phyloP scores from a whole-genome alignment of 495 filamentous ascomycete species.

The Durotheca rogersii region DNA sequence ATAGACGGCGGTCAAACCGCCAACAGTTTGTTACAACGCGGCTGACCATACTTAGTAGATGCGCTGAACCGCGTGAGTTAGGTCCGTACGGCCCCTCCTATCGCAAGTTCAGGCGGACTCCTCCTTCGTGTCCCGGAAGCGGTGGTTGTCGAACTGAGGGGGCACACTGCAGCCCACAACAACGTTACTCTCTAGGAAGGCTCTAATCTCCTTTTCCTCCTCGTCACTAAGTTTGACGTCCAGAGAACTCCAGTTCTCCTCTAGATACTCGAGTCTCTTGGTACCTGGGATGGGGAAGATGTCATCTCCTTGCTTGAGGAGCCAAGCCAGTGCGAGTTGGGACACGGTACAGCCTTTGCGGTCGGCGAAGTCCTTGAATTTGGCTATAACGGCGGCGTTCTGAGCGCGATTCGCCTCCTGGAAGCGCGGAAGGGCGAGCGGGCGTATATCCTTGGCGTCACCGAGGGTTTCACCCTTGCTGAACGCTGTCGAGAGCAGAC shows the following conservation, averaged over 20 bases:
- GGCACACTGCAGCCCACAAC: constrained; percentile 34
- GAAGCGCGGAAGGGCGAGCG: constrained; percentile 47
- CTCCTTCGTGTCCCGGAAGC: constrained; percentile 27
- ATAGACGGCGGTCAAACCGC: no score
- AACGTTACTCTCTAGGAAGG: constrained; percentile 42
- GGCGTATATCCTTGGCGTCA: constrained; percentile 37
- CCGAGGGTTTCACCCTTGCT: constrained; percentile 8
- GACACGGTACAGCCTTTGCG: constrained; percentile 47
- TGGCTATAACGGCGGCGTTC: constrained; percentile 47
- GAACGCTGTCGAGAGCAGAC: constrained; percentile 39
- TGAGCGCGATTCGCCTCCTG: constrained; percentile 49
- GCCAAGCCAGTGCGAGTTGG: constrained; percentile 55
- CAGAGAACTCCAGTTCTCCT: constrained; percentile 56
- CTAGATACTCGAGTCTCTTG: constrained; percentile 54
- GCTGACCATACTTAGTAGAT: no score
- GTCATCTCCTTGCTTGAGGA: constrained; percentile 53
- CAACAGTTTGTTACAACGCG: no score
- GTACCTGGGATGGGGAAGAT: constrained; percentile 62
- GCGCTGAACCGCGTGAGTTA: no score
- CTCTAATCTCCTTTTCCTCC: constrained; percentile 52
- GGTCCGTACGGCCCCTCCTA: neutral
- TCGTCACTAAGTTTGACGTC: constrained; percentile 49
- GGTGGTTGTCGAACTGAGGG: neutral
- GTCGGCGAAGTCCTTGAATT: constrained; percentile 45
- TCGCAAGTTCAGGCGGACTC: constrained; percentile 1